phyloP scores from a whole-genome alignment of 73 alveolate species.

The Paramecium primaurelia region DNA sequence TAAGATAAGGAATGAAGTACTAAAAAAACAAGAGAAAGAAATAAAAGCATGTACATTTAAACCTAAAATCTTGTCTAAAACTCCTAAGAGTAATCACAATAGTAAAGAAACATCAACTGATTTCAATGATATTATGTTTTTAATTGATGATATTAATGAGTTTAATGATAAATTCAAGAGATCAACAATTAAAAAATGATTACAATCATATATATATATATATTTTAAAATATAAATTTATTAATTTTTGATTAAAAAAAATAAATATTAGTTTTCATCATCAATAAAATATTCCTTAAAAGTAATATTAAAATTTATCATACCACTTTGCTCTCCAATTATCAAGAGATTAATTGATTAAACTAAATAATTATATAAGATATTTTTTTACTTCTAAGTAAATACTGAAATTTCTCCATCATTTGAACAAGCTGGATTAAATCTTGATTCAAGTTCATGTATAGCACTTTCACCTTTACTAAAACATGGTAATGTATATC shows the following conservation, averaged over 20 bases:
- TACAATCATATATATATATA: background rate
- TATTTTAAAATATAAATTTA: background rate
- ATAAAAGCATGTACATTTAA: background rate
- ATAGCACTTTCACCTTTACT: slow-evolving; percentile 63
- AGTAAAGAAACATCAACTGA: background rate
- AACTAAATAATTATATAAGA: background rate
- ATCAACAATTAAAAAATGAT: background rate
- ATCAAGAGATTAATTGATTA: slow-evolving; percentile 55
- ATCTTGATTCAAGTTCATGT: slow-evolving; percentile 44
- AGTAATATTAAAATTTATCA: slow-evolving; percentile 59
- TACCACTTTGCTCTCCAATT: slow-evolving; percentile 66
- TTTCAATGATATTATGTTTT: background rate
- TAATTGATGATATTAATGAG: background rate
- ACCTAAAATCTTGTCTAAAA: background rate
- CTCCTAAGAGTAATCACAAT: background rate
- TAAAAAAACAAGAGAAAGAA: background rate
- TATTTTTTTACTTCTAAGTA: background rate
- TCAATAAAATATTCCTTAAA: slow-evolving; percentile 60
- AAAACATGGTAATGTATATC: slow-evolving; percentile 90
- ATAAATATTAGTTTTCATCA: background rate
- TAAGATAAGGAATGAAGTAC: background rate
- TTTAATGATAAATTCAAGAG: background rate
- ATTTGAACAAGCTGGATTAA: slow-evolving; percentile 51
- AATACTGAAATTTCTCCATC: slow-evolving; percentile 60
- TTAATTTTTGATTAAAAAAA: background rate